phyloP scores from a whole-genome alignment of 2,329 filamentous ascomycete species.

The Alternaria sp. region DNA sequence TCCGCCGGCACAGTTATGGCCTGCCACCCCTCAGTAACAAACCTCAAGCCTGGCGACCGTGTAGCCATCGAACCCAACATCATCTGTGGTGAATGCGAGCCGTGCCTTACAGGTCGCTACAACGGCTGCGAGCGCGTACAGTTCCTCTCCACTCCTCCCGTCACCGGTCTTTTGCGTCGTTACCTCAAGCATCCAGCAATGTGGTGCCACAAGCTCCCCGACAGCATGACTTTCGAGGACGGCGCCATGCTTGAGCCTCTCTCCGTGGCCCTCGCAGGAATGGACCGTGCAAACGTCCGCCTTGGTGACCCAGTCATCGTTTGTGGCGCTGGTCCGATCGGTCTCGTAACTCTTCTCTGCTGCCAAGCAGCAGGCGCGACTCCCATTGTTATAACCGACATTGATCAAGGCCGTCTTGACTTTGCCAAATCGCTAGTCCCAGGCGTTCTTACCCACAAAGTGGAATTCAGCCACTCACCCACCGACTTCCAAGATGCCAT shows the following conservation, averaged over 20 bases:
- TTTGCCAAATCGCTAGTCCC: slow-evolving; percentile 89
- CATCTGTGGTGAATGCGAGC: slow-evolving; percentile 89
- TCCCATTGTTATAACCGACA: slow-evolving; percentile 92
- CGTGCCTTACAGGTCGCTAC: slow-evolving; percentile 90
- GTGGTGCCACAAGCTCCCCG: slow-evolving; percentile 95
- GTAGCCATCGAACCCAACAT: slow-evolving; percentile 95
- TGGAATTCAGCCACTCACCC: slow-evolving; percentile 67
- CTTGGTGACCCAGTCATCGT: slow-evolving; percentile 89
- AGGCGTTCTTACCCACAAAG: slow-evolving; percentile 80
- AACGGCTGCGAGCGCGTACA: slow-evolving; percentile 88
- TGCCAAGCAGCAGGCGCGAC: slow-evolving; percentile 85
- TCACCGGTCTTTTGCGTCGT: slow-evolving; percentile 83
- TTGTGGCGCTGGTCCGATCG: slow-evolving; percentile 93
- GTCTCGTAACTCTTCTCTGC: slow-evolving; percentile 82
- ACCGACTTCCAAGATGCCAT: slow-evolving; percentile 77
- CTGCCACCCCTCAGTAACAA: slow-evolving; percentile 79
- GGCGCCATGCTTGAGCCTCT: slow-evolving; percentile 91
- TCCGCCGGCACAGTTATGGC: slow-evolving; percentile 84
- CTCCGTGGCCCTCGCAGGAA: slow-evolving; percentile 84
- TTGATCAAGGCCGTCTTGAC: slow-evolving; percentile 82
- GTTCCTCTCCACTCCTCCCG: slow-evolving; percentile 91
- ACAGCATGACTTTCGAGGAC: slow-evolving; percentile 86
- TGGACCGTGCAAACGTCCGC: slow-evolving; percentile 81
- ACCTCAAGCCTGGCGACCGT: slow-evolving; percentile 83
- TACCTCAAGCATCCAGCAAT: slow-evolving; percentile 94